Evolutionary conservation across 2,329 filamentous ascomycete species (phyloP).

Genomic region (Aspergillus costaricaensis): DNA sequence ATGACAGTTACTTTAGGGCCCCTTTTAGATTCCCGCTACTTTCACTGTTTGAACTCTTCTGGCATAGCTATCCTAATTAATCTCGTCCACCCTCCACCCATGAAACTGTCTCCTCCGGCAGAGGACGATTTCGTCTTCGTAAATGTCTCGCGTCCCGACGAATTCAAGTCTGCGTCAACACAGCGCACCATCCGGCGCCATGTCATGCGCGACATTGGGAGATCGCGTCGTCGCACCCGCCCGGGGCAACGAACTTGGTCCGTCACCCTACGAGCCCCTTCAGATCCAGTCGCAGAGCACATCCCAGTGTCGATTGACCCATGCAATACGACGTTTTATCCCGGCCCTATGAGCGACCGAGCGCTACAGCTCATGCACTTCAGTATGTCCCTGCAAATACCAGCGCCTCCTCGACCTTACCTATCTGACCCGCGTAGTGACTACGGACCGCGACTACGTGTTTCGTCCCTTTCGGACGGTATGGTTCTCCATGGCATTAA

Average conservation of each 20-base stretch:
- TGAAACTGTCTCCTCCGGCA: neutral
- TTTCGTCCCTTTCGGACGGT: slow-evolving; percentile 30
- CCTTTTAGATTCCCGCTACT: too few relatives aligned
- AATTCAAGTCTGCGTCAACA: neutral
- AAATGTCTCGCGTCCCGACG: slow-evolving; percentile 1
- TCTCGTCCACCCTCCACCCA: too few relatives aligned
- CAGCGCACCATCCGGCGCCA: slow-evolving; percentile 7
- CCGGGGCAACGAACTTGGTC: neutral
- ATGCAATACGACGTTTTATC: slow-evolving; percentile 1
- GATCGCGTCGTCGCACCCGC: slow-evolving; percentile 3
- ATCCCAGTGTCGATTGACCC: neutral
- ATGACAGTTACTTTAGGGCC: too few relatives aligned
- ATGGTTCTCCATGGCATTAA: slow-evolving; percentile 30
- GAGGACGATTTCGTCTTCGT: slow-evolving; percentile 5
- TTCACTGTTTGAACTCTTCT: too few relatives aligned
- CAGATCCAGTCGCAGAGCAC: neutral
- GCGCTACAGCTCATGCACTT: slow-evolving; percentile 6
- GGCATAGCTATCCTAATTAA: too few relatives aligned
- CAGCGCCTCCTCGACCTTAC: too few relatives aligned
- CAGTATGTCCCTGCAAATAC: neutral
- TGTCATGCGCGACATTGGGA: slow-evolving; percentile 6
- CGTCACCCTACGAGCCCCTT: neutral
- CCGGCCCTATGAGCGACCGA: neutral
- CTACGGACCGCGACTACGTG: slow-evolving; percentile 18
- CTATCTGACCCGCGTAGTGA: neutral